Base-by-base conservation (phyloP, 192 early-diverging fungal species). In the Backusella parvicylindrica region DNA sequence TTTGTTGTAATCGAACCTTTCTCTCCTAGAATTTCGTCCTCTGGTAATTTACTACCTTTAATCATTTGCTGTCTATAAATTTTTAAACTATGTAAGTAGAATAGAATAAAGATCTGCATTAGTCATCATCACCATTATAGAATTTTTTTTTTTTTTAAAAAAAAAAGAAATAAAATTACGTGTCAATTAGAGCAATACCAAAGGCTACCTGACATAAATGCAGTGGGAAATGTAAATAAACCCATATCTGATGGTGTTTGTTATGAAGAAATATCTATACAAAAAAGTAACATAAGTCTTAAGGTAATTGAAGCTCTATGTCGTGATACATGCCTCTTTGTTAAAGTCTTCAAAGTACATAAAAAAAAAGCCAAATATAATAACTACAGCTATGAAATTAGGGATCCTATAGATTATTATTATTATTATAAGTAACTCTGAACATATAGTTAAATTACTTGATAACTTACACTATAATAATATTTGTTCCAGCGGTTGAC, bases 301-400 rank as follows among this genome's bases (percentile, higher is more conserved):
- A 38, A 68, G 28, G 12, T 26, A 9, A 12, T 1, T 40, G 9
- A 38, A n/a, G 28, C 12, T 26, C 3, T 9, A 37, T 26, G 12
- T 13, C 21, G 2, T 28, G 21, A 60, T 26, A 2, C 38, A 77
- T 50, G 76, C 81, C 73, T 84, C 83, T 63, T 86, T 84, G 41
- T 80, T 82, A 36, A 84, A 86, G 36, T 86, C 83, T 30, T 86
- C 85, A 83, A 86, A 86, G 53, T 86, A 86, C 47, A 84, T 73
- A 68, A 86, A 86, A 70, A 84, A 86, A 36, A 84, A 82, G 8
- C 85, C 84, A 73, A 84, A 83, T 33, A 86, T 80, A 43, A 86
- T 74, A 11, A 78, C 77, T 15, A 86, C 84, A 23, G 85, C 84
- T 68, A 86, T 81, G 38, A 86, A 82, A 75, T 81, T 76, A 38